Evolutionary conservation across 1,284 basidiomycete species (phyloP).

Genomic region (Marasmius fiardii): DNA sequence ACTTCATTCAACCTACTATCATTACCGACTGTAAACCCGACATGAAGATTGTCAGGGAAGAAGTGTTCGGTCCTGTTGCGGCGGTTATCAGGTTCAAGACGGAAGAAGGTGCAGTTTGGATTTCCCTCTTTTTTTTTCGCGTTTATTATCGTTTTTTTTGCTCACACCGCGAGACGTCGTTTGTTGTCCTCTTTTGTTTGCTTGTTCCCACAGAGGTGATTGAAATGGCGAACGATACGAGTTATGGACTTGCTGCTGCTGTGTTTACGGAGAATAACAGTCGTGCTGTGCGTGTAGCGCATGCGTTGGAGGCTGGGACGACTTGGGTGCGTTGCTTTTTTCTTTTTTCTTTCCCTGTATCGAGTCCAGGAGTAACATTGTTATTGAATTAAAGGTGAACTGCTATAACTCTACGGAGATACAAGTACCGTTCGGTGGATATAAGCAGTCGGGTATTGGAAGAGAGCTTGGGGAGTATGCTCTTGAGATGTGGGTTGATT

Average conservation of each 20-base stretch:
- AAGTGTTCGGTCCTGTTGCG: slow-evolving; percentile 87
- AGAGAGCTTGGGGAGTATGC: slow-evolving; percentile 87
- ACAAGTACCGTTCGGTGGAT: slow-evolving; percentile 83
- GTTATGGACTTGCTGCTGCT: slow-evolving; percentile 80
- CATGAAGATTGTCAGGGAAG: slow-evolving; percentile 87
- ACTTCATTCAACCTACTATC: slow-evolving; percentile 78
- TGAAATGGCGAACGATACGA: slow-evolving; percentile 74
- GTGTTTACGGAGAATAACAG: slow-evolving; percentile 75
- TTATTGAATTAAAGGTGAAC: slow-evolving; percentile 51
- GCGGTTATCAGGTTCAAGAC: slow-evolving; percentile 73
- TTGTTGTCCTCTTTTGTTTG: neutral
- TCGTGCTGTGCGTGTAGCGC: slow-evolving; percentile 63
- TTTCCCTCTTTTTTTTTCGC: no score
- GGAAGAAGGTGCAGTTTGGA: slow-evolving; percentile 36
- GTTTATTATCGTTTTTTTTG: slow-evolving; percentile 8
- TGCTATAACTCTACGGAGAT: slow-evolving; percentile 66
- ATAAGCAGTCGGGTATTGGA: slow-evolving; percentile 84
- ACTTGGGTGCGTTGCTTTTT: slow-evolving; percentile 41
- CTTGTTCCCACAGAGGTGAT: slow-evolving; percentile 59
- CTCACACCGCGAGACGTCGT: neutral
- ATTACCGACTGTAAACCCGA: slow-evolving; percentile 75
- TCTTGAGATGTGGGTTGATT: slow-evolving; percentile 57
- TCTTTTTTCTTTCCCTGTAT: no score
- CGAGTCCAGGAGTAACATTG: neutral
- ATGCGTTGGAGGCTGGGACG: slow-evolving; percentile 73